Percentiles rank a stretch among this genome's conserved stretches.
These are phyloP conservation scores for Lactarius vividus DNA, from an alignment of 768 basidiomycete genomes.

Conservation along the genomic window DNA sequence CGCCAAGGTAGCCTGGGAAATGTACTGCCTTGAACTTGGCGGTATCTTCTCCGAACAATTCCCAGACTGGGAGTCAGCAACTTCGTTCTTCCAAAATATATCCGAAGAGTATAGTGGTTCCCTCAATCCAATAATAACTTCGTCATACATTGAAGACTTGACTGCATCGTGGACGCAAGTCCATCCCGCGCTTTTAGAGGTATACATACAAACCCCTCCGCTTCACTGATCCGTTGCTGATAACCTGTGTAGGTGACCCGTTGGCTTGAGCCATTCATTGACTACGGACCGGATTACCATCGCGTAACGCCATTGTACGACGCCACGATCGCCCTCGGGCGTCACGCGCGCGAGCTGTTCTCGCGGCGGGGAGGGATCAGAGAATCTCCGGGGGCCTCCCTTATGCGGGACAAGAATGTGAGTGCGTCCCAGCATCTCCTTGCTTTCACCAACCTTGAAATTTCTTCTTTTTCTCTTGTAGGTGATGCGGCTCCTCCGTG, in stretches of 20 bases:
- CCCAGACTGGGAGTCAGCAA: not conserved
- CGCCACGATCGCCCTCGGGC: constrained; percentile 11
- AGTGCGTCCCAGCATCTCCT: not conserved
- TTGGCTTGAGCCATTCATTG: constrained; percentile 22
- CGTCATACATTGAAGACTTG: constrained; percentile 15
- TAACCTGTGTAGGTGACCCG: constrained; percentile 7
- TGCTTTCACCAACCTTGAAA: not conserved
- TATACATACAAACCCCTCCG: not conserved
- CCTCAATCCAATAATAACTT: constrained; percentile 7
- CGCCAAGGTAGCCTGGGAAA: not conserved
- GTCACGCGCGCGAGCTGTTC: constrained; percentile 8
- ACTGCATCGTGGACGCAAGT: not conserved
- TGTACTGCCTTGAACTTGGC: constrained; percentile 14
- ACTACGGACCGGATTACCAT: constrained; percentile 18
- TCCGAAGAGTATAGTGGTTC: not conserved
- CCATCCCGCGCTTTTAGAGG: constrained; percentile 15
- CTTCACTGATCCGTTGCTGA: not conserved
- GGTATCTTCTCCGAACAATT: constrained; percentile 7
- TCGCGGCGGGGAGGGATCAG: not conserved
- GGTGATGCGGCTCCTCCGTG: constrained; percentile 5
- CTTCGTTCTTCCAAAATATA: constrained; percentile 2
- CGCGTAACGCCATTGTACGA: constrained; percentile 12
- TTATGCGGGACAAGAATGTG: not conserved
- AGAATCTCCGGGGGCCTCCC: not conserved
- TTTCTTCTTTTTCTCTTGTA: not conserved